Evolutionary conservation across 345 rosid genomes (phyloP), one percentile per base, ranked within the genome.

Genomic region (thale cress (Arabidopsis thaliana)): DNA sequence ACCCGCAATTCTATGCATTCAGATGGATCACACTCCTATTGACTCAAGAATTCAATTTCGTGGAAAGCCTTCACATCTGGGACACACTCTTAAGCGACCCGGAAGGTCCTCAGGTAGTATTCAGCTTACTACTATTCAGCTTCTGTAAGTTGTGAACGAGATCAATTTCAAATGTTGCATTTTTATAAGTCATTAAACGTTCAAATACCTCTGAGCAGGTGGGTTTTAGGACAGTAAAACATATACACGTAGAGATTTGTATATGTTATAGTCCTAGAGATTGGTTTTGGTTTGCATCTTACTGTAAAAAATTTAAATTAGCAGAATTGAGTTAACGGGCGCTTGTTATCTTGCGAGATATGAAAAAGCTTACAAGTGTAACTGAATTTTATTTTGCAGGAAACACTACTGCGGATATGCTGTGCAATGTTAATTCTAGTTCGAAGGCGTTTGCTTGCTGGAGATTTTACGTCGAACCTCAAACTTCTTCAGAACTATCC

Each of bases 1-100:
- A 94, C 78, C 97, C 97, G 51, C 97, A 91, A 40, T 94, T 94
- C 67, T 94, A 94, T 59, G 97, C 97, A n/a, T 94, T 94, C 78
- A 85, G 98, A 83, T 94, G 98, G 98, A 94, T 94, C 79, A 94
- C 98, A 63, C 93, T 94, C 66, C 93, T 94, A 34, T 83, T 94
- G 84, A 94, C 98, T 3, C 98, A 92, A 76, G 98, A 94, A 71
- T 94, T 91, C 86, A 85, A 89, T 81, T 93, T 93, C 51, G 89
- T 90, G 0, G 98, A 89, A 76, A 84, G 94, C 76, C 94, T 93
- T 76, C 97, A 87, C 73, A 88, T 94, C 48, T 94, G 98, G 98
- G 97, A 94, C 78, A 84, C 93, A 1, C 96, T 94, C 67, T 84
- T 94, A 52, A 91, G 98, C 52, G 98, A 94, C 69, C 91, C 93